Percentiles rank a stretch among this genome's conserved stretches.
phyloP scores from a whole-genome alignment of 2,329 filamentous ascomycete species.

The Huntiella decipiens region DNA sequence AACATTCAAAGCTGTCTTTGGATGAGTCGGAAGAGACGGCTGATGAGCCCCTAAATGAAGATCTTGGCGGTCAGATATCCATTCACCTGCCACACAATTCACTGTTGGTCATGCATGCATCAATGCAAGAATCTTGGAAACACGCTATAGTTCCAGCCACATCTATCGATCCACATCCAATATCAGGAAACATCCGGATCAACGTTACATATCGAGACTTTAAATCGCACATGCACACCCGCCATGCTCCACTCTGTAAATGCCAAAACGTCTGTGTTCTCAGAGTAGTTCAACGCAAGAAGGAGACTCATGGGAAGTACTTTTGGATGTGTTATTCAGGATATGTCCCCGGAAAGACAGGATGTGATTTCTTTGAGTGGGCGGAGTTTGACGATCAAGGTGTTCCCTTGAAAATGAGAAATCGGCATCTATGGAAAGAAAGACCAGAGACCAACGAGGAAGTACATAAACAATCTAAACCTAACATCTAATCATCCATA shows the following conservation, averaged over 20 bases:
- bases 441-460: background rate
- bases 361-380: constrained; percentile 69
- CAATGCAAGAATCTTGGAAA: constrained; percentile 97
- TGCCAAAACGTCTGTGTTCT: constrained; percentile 53
- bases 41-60: constrained; percentile 21
- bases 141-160: constrained; percentile 61
- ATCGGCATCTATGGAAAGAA: background rate
- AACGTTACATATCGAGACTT: constrained; percentile 93
- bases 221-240: constrained; percentile 55
- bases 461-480: background rate
- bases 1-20: constrained; percentile 13
- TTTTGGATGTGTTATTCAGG: constrained; percentile 88
- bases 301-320: constrained; percentile 58
- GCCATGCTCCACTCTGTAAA: constrained; percentile 55
- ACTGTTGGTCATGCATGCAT: constrained; percentile 84
- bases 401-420: constrained; percentile 30
- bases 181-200: constrained; percentile 63
- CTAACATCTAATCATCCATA: constrained; percentile 21
- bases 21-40: background rate
- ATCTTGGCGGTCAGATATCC: constrained; percentile 67
- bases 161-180: constrained; percentile 66
- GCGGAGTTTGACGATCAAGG: constrained; percentile 75
- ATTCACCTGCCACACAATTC: constrained; percentile 93
- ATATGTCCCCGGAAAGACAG: constrained; percentile 47
- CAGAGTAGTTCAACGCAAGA: constrained; percentile 61